Percentiles rank a stretch among this genome's conserved stretches.
Conservation (phyloP, 768 basidiomycete genomes). For the Tulasnella sp. region DNA sequence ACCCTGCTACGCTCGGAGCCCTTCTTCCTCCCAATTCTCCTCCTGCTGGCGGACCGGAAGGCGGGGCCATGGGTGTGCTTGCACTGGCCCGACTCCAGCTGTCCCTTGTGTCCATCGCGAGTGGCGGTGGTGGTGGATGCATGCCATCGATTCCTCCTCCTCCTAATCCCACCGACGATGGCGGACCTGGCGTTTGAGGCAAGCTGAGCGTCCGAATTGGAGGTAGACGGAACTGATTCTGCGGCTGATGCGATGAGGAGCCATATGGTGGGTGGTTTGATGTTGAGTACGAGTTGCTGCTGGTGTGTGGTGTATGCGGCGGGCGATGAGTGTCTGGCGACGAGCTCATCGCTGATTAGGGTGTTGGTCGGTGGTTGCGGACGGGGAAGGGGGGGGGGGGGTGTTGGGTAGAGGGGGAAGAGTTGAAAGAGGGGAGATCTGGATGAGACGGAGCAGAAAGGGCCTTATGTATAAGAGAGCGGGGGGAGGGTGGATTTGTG, state of each 20-base stretch:
- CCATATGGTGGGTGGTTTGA: conserved; percentile 8
- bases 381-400: background rate
- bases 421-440: conserved; percentile 9
- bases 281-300: background rate
- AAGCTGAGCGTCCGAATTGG: background rate
- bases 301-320: background rate
- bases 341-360: background rate
- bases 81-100: conserved; percentile 1
- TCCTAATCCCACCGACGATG: background rate
- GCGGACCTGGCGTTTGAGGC: background rate
- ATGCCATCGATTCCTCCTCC: conserved; percentile 11
- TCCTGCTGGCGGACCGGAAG: conserved; percentile 6
- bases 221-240: background rate
- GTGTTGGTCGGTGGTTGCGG: background rate
- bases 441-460: conserved; percentile 8
- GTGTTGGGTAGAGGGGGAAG: conserved; percentile 11
- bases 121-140: conserved; percentile 12
- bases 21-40: background rate
- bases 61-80: conserved; percentile 7
- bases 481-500: conserved; percentile 13
- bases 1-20: conserved; percentile 12
- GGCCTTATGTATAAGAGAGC: conserved; percentile 20
- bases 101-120: conserved; percentile 4
- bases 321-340: conserved; percentile 6
- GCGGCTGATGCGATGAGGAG: conserved; percentile 1